Evolutionary conservation across 768 basidiomycete species (phyloP).

Genomic region (Inosperma sp.): DNA sequence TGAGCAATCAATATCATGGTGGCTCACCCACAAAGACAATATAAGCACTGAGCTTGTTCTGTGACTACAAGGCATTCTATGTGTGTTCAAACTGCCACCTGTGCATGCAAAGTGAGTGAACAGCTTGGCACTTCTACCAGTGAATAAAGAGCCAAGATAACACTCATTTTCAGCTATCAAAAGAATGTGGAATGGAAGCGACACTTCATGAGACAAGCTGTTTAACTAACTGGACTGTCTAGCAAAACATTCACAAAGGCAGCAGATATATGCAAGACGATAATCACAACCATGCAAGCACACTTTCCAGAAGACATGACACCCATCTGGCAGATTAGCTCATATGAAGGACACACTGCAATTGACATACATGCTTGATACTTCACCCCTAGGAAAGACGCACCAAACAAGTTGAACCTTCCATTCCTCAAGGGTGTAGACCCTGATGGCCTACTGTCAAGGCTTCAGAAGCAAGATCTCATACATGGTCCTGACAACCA

Average conservation of each 20-base stretch:
- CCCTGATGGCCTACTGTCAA: not conserved
- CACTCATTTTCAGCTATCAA: not conserved
- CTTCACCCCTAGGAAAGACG: not conserved
- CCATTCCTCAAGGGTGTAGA: not conserved
- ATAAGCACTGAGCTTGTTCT: not conserved
- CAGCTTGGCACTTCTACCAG: too few relatives aligned
- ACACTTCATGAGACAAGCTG: not conserved
- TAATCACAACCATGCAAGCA: not conserved
- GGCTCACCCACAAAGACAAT: not conserved
- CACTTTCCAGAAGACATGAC: not conserved
- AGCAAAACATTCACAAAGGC: not conserved
- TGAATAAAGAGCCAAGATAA: not conserved
- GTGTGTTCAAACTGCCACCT: not conserved
- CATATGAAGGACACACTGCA: not conserved
- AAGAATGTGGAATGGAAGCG: not conserved
- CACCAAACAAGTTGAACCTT: not conserved
- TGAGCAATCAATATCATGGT: not conserved
- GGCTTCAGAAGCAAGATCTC: not conserved
- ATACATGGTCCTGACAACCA: conserved; percentile 4
- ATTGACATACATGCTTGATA: not conserved
- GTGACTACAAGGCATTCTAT: not conserved
- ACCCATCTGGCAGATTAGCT: not conserved
- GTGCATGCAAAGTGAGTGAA: not conserved
- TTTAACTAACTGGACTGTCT: not conserved
- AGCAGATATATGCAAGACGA: not conserved